Evolutionary conservation across 2,329 filamentous ascomycete genomes (phyloP), one percentile per base, ranked within the genome.

Genomic region (Clathrospora elynae): DNA sequence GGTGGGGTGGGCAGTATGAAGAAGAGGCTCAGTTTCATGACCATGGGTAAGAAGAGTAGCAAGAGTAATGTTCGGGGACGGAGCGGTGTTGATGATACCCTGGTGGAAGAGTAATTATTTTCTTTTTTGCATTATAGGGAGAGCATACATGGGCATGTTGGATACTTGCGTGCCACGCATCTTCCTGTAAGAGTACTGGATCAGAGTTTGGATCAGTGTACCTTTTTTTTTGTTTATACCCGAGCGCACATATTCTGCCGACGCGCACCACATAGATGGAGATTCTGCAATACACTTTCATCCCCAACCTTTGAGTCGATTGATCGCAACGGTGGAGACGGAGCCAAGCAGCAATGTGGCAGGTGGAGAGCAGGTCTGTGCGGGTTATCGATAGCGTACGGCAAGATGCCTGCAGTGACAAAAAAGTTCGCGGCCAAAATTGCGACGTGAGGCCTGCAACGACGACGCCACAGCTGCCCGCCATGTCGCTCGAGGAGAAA

Each of bases 11-110:
- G 59, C 37, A 81, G 84, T 44, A 81, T 95, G 54, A 83, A 85
- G 71, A 92, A 90, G 73, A 75, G 90, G 61, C 76, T 95, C 54
- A 93, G 88, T 66, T 75, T 90, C 59, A 75, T 95, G 61, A 88
- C 86, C 66, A 77, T 90, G 35, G 85, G 86, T 19, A 85, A 84
- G 67, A 89, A 87, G 73, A 75, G 74, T 31, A 83, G 79, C 62
- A 85, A 82, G 66, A 73, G 61, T 45, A 78, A 74, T 64, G 75
- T 69, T 4, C 57, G 50, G 44, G 59, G 59, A 31, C 51, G 46
- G n/a, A n/a, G n/a, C n/a, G n/a, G n/a, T 11, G 41, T 55, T 24
- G 58, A 60, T 37, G 61, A 64, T 51, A 62, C 57, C 42, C 57
- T 70, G 32, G 51, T 58, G 32, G 67, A 70, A 45, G 67, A 70